Evolutionary conservation across 2,329 filamentous ascomycete species (phyloP).

Genomic region (Apiospora sp.): DNA sequence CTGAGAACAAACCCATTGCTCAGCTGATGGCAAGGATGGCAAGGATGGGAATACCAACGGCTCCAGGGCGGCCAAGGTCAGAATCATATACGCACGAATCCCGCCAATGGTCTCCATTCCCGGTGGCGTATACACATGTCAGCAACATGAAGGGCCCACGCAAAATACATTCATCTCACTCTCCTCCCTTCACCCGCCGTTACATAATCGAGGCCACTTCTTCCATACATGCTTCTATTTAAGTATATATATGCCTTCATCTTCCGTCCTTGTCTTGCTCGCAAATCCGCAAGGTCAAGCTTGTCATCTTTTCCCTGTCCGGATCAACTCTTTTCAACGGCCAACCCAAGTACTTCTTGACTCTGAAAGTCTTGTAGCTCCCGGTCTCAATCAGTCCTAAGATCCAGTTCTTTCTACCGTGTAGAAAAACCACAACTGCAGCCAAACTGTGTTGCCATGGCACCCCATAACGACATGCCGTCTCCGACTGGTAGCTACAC

Average conservation of each 20-base stretch:
- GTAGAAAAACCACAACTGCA: neutral
- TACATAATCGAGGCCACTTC: neutral
- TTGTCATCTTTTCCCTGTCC: neutral
- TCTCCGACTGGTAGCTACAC: conserved; percentile 46
- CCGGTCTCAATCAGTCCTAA: neutral
- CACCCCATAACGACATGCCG: conserved; percentile 47
- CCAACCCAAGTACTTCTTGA: neutral
- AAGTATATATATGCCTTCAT: neutral
- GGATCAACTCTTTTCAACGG: neutral
- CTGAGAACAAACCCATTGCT: neutral
- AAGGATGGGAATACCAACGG: neutral
- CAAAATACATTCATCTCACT: neutral
- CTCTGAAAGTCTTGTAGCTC: neutral
- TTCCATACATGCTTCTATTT: neutral
- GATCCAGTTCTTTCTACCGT: neutral
- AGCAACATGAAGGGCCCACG: conserved; percentile 9
- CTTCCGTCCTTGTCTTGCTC: neutral
- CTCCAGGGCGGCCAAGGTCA: neutral
- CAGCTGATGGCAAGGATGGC: neutral
- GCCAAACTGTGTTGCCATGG: conserved; percentile 36
- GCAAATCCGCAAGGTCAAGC: neutral
- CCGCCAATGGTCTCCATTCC: neutral
- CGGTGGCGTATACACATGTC: conserved; percentile 18
- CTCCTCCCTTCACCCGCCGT: neutral
- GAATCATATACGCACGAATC: neutral